phyloP scores from a whole-genome alignment of 352 stramenopile genomes.

The Globisporangium paroecandrum region DNA sequence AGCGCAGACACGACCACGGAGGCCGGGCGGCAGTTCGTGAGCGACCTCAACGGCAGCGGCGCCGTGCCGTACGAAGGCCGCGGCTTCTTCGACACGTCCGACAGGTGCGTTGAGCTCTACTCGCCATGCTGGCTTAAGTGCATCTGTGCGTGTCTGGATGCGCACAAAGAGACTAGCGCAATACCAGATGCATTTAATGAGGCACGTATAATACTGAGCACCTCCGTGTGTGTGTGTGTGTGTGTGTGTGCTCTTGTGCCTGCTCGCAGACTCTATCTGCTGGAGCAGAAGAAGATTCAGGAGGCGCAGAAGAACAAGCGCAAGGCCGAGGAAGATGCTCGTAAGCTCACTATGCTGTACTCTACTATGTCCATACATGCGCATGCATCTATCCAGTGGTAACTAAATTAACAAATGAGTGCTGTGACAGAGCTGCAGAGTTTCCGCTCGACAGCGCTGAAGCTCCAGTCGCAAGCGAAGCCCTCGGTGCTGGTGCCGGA shows the following conservation, averaged over 20 bases:
- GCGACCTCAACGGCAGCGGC: constrained; percentile 36
- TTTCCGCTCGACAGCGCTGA: constrained; percentile 60
- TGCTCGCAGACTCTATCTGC: constrained; percentile 44
- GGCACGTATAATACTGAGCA: neutral
- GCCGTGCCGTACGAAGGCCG: constrained; percentile 32
- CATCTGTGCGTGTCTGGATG: constrained; percentile 2
- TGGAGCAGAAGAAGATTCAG: constrained; percentile 60
- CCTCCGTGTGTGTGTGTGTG: constrained; percentile 1
- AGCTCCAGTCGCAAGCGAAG: constrained; percentile 46
- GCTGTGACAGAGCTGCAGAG: constrained; percentile 31
- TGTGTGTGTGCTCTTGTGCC: neutral
- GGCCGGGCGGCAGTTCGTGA: constrained; percentile 54
- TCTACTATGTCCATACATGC: neutral
- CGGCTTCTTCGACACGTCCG: constrained; percentile 69
- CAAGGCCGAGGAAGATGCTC: constrained; percentile 28
- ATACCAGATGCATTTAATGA: neutral
- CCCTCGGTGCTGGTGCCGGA: constrained; percentile 21
- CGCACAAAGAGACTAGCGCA: neutral
- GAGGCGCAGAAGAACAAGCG: constrained; percentile 31
- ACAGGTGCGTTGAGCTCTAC: constrained; percentile 25
- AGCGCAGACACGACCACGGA: constrained; percentile 61
- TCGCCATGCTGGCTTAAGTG: neutral
- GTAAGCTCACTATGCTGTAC: constrained; percentile 21
- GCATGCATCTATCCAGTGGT: neutral
- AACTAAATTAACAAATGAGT: neutral